These are phyloP conservation scores for Candida easanensis DNA, from an alignment of 805 yeast genomes.

Conservation along the genomic window DNA sequence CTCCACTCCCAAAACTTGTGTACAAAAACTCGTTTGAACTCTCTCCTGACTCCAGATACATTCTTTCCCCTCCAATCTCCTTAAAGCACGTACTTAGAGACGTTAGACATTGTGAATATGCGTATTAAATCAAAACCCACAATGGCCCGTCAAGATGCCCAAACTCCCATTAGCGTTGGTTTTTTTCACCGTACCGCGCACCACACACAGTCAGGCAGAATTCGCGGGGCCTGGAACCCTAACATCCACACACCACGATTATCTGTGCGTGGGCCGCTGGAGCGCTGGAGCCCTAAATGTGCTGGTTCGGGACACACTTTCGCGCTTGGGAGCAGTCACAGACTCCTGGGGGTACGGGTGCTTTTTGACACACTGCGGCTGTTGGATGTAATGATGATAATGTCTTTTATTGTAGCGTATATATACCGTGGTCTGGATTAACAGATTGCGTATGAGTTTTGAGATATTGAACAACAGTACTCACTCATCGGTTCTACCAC, in stretches of 20 bases:
- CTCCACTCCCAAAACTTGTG: too few species aligned
- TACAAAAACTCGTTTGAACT: too few species aligned
- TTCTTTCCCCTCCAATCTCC: not conserved
- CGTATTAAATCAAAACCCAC: not conserved
- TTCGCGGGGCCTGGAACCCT: not conserved
- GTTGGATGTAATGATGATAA: too few species aligned
- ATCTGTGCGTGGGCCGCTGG: not conserved
- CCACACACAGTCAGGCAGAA: not conserved
- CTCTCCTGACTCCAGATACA: not conserved
- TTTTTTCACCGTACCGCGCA: not conserved
- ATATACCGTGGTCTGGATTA: too few species aligned
- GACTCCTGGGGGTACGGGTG: too few species aligned
- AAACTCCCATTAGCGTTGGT: too few species aligned
- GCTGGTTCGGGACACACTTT: not conserved
- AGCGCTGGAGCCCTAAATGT: not conserved
- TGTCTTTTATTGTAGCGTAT: too few species aligned
- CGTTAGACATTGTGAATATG: constrained; percentile 30
- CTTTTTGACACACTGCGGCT: too few species aligned
- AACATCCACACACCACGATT: not conserved
- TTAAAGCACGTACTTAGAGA: constrained; percentile 27
- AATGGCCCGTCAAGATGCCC: too few species aligned
- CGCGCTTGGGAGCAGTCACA: not conserved
- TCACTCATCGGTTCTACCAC: constrained; percentile 16
- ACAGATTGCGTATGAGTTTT: too few species aligned
- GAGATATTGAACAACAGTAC: not conserved